A percentile compares a stretch with the other conserved stretches of the same genome.
These are phyloP conservation scores for Aureoboletus auriporus DNA, from an alignment of 768 basidiomycete genomes.

Conservation along the genomic window DNA sequence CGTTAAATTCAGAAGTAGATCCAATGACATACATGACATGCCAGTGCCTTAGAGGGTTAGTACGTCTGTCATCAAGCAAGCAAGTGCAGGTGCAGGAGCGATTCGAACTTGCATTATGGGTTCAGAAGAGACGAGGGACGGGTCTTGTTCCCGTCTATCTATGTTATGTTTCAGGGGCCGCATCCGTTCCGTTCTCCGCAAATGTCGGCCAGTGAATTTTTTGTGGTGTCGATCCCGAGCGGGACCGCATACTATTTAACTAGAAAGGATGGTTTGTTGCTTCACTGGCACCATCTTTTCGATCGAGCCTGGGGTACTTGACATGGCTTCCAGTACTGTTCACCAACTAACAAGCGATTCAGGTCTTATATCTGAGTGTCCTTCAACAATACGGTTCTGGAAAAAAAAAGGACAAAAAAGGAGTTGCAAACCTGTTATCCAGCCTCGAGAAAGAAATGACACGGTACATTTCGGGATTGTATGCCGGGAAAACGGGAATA, in stretches of 20 bases:
- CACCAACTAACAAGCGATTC: conserved; percentile 73
- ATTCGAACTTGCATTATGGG: conserved; percentile 75
- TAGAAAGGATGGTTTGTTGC: conserved; percentile 56
- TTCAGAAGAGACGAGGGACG: conserved; percentile 76
- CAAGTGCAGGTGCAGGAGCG: conserved; percentile 73
- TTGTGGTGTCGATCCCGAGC: conserved; percentile 70
- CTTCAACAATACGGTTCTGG: conserved; percentile 92
- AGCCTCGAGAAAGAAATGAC: conserved; percentile 66
- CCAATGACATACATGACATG: conserved; percentile 31
- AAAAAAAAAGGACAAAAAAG: conserved; percentile 82
- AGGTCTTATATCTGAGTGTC: conserved; percentile 77
- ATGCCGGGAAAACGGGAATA: conserved; percentile 97
- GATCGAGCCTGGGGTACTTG: conserved; percentile 43
- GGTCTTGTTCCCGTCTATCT: conserved; percentile 93
- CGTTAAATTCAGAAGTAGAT: conserved; percentile 62
- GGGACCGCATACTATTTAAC: conserved; percentile 91
- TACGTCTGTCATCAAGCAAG: conserved; percentile 58
- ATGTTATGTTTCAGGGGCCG: conserved; percentile 77
- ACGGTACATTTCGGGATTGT: conserved; percentile 89
- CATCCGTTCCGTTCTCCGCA: conserved; percentile 42
- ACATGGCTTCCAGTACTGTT: conserved; percentile 57
- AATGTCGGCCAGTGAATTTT: conserved; percentile 64
- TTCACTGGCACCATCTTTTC: conserved; percentile 50
- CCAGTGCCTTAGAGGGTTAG: conserved; percentile 67
- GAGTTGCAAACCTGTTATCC: conserved; percentile 75